phyloP scores from a whole-genome alignment of 768 basidiomycete genomes.

The Botryobasidium botryosum region DNA sequence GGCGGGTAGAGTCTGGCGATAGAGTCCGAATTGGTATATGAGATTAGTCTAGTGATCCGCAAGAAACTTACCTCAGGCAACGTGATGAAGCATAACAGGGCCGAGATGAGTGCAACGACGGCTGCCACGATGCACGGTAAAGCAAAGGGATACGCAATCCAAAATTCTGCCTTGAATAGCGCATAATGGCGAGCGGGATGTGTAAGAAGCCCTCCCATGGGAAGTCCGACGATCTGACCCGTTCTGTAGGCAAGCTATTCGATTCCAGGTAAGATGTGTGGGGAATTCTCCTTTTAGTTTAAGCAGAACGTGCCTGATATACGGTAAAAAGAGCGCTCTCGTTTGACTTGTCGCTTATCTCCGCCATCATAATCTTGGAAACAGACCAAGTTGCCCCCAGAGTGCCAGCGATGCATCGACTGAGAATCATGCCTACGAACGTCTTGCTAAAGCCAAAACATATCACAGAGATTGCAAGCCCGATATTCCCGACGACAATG shows the following conservation, averaged over 20 bases:
- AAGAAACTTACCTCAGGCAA: neutral
- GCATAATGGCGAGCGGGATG: neutral
- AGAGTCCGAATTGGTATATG: too few species aligned
- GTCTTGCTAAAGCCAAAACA: constrained; percentile 8
- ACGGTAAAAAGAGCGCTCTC: too few species aligned
- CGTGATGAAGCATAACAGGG: neutral
- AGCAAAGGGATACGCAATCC: neutral
- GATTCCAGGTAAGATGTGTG: too few species aligned
- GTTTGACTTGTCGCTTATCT: too few species aligned
- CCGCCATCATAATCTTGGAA: too few species aligned
- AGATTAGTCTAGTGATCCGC: neutral
- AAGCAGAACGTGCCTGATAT: too few species aligned
- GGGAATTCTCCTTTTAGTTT: too few species aligned
- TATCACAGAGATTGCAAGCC: constrained; percentile 2
- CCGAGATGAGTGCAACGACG: neutral
- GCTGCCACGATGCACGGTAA: neutral
- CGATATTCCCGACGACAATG: constrained; percentile 11
- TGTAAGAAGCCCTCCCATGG: neutral
- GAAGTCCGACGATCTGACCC: neutral
- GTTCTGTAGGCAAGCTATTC: neutral
- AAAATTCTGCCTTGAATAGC: neutral
- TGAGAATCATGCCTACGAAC: neutral
- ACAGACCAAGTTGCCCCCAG: too few species aligned
- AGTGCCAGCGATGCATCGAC: neutral
- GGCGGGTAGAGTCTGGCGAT: neutral